phyloP scores from a whole-genome alignment of 192 early-diverging fungal genomes.

The Dispira simplex region DNA sequence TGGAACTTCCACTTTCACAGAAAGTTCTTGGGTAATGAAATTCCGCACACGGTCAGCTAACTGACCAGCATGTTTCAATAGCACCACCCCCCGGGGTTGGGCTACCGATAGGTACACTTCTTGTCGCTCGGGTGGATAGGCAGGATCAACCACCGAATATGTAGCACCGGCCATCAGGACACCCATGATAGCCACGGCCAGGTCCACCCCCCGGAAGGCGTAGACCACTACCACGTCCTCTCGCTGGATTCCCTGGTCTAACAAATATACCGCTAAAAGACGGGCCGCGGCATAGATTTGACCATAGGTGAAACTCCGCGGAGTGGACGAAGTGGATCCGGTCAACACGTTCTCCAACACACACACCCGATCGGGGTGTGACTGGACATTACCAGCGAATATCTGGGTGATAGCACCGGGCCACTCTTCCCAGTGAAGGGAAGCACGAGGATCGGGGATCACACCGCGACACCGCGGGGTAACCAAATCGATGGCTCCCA shows the following conservation, averaged over 20 bases:
- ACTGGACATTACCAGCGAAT: slow-evolving; percentile 66
- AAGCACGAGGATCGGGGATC: slow-evolving; percentile 64
- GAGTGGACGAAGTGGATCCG: slow-evolving; percentile 12
- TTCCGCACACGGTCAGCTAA: slow-evolving; percentile 49
- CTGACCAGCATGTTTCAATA: slow-evolving; percentile 67
- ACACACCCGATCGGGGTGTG: slow-evolving; percentile 61
- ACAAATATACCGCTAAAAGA: slow-evolving; percentile 68
- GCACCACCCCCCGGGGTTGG: slow-evolving; percentile 76
- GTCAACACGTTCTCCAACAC: slow-evolving; percentile 51
- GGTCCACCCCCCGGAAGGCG: slow-evolving; percentile 86
- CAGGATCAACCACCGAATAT: slow-evolving; percentile 98
- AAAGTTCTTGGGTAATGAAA: slow-evolving; percentile 62
- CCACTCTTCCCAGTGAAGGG: slow-evolving; percentile 75
- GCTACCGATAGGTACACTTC: slow-evolving; percentile 89
- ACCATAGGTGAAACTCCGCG: slow-evolving; percentile 59
- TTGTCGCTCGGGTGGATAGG: slow-evolving; percentile 93
- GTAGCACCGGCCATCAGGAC: slow-evolving; percentile 94
- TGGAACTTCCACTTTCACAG: slow-evolving; percentile 66
- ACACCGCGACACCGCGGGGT: slow-evolving; percentile 25
- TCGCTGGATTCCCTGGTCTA: slow-evolving; percentile 63
- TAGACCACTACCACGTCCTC: slow-evolving; percentile 97
- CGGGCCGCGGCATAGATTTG: slow-evolving; percentile 76
- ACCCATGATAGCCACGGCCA: slow-evolving; percentile 94
- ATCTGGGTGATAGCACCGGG: slow-evolving; percentile 86
- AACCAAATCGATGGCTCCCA: slow-evolving; percentile 51